A percentile compares a stretch with the other conserved stretches of the same genome.
These are phyloP conservation scores for Acanthamoeba divionensis DNA, from an alignment of 208 protist species.

Conservation along the genomic window DNA sequence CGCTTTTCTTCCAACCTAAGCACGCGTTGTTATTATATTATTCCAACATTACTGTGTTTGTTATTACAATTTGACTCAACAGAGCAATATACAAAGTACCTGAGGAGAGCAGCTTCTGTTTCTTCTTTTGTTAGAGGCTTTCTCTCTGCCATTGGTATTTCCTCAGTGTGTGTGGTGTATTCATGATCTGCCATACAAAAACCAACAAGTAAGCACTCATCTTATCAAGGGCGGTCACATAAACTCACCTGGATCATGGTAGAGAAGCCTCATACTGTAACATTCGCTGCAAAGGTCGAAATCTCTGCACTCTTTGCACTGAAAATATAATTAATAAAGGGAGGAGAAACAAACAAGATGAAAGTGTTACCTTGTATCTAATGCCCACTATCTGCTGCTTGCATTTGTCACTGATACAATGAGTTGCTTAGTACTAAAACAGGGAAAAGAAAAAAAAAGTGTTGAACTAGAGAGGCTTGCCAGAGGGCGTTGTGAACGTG, in stretches of 20 bases:
- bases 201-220: neutral
- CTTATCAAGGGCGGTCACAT: neutral
- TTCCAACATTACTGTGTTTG: too few species aligned
- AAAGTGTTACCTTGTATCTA: too few species aligned
- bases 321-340: too few species aligned
- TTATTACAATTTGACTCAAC: too few species aligned
- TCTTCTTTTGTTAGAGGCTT: neutral
- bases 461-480: neutral
- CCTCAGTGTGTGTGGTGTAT: neutral
- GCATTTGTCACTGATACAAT: neutral
- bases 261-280: neutral
- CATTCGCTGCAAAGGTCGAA: neutral
- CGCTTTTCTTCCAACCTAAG: neutral
- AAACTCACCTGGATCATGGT: neutral
- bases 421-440: neutral
- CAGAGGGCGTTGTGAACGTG: neutral
- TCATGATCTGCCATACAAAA: neutral
- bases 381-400: constrained; percentile 4
- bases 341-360: too few species aligned
- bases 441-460: neutral
- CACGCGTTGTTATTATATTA: too few species aligned
- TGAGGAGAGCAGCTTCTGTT: neutral
- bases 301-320: neutral
- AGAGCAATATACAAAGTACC: too few species aligned
- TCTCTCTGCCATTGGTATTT: neutral